Base-by-base conservation (phyloP, 139 green algal genomes). In the Chlamydomonas sphaeroides region DNA sequence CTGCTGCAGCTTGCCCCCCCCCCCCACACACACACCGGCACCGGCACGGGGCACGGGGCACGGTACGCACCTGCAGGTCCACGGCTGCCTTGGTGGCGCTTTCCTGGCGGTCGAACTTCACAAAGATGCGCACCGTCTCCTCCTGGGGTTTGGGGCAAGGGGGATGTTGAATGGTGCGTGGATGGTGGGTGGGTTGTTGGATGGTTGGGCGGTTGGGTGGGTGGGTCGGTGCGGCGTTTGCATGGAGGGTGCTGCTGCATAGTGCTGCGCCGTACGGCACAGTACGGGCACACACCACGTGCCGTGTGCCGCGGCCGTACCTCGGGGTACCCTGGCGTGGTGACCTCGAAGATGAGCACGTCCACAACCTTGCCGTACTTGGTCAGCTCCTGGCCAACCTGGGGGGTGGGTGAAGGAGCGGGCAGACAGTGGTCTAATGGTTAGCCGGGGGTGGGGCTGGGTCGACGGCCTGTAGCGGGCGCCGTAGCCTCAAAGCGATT, bases 291-390 rank as follows among this genome's bases (percentile, higher is more conserved):
- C n/a, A n/a, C n/a, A n/a, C n/a, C n/a, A n/a, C n/a, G n/a, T n/a
- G n/a, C n/a, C n/a, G n/a, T n/a, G n/a, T 53, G 45, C 45, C 45
- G 45, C 14, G 45, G 14, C 25, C 66, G 3, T 51, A 84, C 78
- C 63, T 73, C 62, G 11, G 30, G 5, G 49, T 79, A 95, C 59
- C 87, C 90, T 0, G 92, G 76, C 25, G 95, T 93, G 8, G 93
- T 98, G 53, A 98, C 94, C 87, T 98, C 94, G 88, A 97, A 98
- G 65, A 98, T 98, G 56, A 98, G 79, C 30, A 99, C 95, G 53
- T 82, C 88, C 21, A 85, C 85, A 17, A 98, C 93, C 7, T 90
- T 80, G 35, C 96, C 96, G 80, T 97, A 98, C 89, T 97, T 98
- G 78, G 87, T 93, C 72, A 95, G 95, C 89, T 99, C 96, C 32